phyloP scores from a whole-genome alignment of 2,329 filamentous ascomycete species.

The Acrocalymma vagum region DNA sequence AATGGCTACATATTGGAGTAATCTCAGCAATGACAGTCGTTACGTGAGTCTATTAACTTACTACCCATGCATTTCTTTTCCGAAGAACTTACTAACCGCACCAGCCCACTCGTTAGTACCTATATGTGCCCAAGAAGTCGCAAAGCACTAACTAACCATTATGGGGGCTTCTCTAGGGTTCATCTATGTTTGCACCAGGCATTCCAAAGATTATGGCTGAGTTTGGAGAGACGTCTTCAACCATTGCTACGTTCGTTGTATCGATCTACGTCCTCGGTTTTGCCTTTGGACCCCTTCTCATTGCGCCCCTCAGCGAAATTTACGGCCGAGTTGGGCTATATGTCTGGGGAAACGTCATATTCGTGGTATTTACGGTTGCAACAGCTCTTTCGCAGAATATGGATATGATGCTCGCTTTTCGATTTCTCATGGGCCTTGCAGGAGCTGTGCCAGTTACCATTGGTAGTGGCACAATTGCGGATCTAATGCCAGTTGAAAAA shows the following conservation, averaged over 20 bases:
- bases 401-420: conserved; percentile 52
- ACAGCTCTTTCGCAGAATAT: conserved; percentile 51
- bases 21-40: conserved; percentile 31
- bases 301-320: conserved; percentile 35
- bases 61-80: too few species aligned
- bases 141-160: too few species aligned
- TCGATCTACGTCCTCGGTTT: conserved; percentile 36
- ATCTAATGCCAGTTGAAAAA: conserved; percentile 26
- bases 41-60: conserved; percentile 27
- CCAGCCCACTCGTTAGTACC: too few species aligned
- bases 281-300: conserved; percentile 34
- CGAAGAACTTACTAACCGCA: too few species aligned
- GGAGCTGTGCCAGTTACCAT: conserved; percentile 19
- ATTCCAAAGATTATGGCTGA: neutral
- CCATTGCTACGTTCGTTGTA: conserved; percentile 24
- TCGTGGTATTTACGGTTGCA: conserved; percentile 64
- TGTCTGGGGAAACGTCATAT: conserved; percentile 63
- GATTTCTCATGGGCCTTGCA: conserved; percentile 54
- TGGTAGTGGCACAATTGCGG: conserved; percentile 31
- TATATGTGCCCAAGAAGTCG: too few species aligned
- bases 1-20: conserved; percentile 26
- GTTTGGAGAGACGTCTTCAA: neutral
- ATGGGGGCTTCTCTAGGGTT: too few species aligned
- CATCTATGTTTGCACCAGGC: neutral
- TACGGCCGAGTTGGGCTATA: conserved; percentile 55